Evolutionary conservation across 129 eudicot genomes (phyloP), one percentile per base, ranked within the genome.

Genomic region (Tagetes patula): DNA sequence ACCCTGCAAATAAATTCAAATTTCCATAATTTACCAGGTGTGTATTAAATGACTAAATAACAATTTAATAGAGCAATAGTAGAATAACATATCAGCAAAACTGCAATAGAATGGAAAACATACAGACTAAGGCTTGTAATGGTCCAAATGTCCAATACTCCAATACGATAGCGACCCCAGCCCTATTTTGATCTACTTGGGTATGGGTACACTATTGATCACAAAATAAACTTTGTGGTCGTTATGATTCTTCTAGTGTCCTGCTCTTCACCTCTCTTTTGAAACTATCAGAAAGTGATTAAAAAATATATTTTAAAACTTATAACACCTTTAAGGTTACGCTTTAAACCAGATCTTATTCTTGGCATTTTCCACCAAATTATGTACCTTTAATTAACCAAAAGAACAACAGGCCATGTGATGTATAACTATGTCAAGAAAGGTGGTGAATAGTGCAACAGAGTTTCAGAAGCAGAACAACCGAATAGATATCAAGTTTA

Each of bases 1-100:
- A 63, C 88, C 96, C 99, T 94, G 97, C 84, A 88, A 73, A 47
- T 66, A 31, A 69, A 81, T 80, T 61, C 74, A 79, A 13, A 70
- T 38, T 52, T 49, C 39, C 60, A 52, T 69, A 72, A 86, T 41
- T 68, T 53, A 32, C 55, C 67, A 55, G 14, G 77, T 14, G 65
- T 3, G 20, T 80, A 36, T 56, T 73, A 45, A 55, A 73, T 55
- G 43, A 65, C 69, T 45, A 48, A 73, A 45, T 60, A 58, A 47
- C 36, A 73, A 5, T 9, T 31, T 47, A 56, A 5, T 9, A 55
- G 31, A 31, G 61, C 10, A 50, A 27, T 72, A 53, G 33, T 52
- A 52, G 58, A 32, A 54, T 67, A 37, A 31, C 27, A 40, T 13
- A 71, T 31, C 43, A 12, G 8, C 48, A 50, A 40, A 39, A 41